phyloP scores from a whole-genome alignment of 2,329 filamentous ascomycete genomes.

The Alternaria alternata region DNA sequence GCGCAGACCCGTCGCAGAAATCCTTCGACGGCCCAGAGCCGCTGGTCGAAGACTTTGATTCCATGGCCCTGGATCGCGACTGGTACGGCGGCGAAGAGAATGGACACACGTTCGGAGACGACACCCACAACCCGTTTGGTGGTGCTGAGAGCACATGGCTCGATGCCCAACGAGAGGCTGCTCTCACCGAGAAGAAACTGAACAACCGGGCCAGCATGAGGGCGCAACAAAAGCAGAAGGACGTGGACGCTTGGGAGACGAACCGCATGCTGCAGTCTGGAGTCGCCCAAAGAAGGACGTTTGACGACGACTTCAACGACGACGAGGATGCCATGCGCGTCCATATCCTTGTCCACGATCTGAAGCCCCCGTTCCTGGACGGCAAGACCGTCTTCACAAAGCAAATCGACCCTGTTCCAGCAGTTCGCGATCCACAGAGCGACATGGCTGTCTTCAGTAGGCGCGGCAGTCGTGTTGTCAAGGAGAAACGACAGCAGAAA shows the following conservation, averaged over 20 bases:
- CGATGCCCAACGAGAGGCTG: constrained; percentile 77
- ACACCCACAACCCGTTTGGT: constrained; percentile 91
- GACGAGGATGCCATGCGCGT: constrained; percentile 90
- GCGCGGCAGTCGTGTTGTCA: constrained; percentile 92
- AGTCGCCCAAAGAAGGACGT: constrained; percentile 87
- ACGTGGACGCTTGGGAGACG: constrained; percentile 97
- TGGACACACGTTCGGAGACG: constrained; percentile 86
- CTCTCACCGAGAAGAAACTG: constrained; percentile 80
- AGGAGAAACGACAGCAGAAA: constrained; percentile 87
- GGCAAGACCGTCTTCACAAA: constrained; percentile 97
- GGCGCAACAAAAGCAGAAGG: constrained; percentile 85
- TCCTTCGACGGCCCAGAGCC: constrained; percentile 71
- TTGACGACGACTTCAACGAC: constrained; percentile 82
- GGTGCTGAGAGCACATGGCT: constrained; percentile 75
- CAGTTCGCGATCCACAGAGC: constrained; percentile 91
- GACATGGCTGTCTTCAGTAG: constrained; percentile 99
- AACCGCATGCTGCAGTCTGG: constrained; percentile 98
- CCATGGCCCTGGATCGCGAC: constrained; percentile 81
- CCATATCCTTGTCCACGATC: constrained; percentile 90
- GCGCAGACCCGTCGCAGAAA: constrained; percentile 58
- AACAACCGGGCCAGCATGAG: constrained; percentile 75
- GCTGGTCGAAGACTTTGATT: constrained; percentile 71
- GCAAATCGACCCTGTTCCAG: constrained; percentile 92
- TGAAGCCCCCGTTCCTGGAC: constrained; percentile 93
- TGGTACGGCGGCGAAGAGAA: constrained; percentile 92